Base-by-base conservation (phyloP, 169 alveolate species). In the Plasmodium billcollinsi region DNA sequence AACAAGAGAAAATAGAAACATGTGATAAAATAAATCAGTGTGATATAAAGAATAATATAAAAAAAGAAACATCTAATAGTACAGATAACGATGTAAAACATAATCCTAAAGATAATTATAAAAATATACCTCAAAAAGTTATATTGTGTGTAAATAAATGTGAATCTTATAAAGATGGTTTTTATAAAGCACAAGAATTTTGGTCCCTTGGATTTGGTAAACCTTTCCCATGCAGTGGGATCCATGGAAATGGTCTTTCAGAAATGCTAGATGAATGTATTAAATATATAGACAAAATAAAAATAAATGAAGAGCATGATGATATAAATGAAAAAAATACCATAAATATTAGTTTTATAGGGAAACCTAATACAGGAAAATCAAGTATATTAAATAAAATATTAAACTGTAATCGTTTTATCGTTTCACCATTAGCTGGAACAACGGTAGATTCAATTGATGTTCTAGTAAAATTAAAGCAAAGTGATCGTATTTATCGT, bases 341-440 rank as follows among this genome's bases (percentile, higher is more conserved):
- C 4, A 58, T 61, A 24, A 54, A 54, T 14, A 62, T 49, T 21
- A 65, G 78, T 43, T 66, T 67, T 15, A 63, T 80, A 29, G 92
- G 90, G 14, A 94, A 95, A 74, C 96, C 95, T 0, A 94, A 94
- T 61, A 86, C 95, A 15, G 96, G 96, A 26, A 94, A 94, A 78
- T 91, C 95, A 3, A 90, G 95, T 24, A 74, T 94, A 73, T 63
- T 92, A 33, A 94, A 94, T 70, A 73, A 76, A 88, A 72, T 94
- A 45, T 21, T 91, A 62, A 94, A 93, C 9, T 76, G 89, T 21
- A 72, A 85, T 15, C 93, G 96, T 45, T 94, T 93, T 70, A 76
- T 94, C n/a, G 96, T 94, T 59, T 94, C 96, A 18, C 95, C 96
- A 8, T 73, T 70, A 59, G 95, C 91, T 58, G 96, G 96, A 8